phyloP scores from a whole-genome alignment of 2,329 filamentous ascomycete species.

The Penicillium sp. region DNA sequence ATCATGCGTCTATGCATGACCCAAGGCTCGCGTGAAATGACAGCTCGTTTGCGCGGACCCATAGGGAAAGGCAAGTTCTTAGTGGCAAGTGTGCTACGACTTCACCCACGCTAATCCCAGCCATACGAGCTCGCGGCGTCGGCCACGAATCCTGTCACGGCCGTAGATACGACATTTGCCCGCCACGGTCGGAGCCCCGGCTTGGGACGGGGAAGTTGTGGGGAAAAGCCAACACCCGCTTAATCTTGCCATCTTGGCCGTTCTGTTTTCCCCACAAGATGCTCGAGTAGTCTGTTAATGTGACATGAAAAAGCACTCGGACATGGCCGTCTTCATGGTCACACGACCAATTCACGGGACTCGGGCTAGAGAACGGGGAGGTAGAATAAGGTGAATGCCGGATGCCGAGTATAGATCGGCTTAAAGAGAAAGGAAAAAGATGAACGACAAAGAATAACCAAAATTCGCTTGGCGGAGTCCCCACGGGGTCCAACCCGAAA shows the following conservation, averaged over 20 bases:
- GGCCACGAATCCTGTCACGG: conserved; percentile 2
- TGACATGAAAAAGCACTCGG: too few species aligned
- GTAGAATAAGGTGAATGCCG: background rate
- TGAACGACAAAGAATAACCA: too few species aligned
- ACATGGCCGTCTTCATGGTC: conserved; percentile 4
- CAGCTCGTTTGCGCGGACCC: background rate
- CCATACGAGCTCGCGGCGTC: background rate
- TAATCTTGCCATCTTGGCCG: background rate
- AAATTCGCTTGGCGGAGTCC: too few species aligned
- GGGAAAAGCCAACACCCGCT: background rate
- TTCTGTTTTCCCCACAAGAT: background rate
- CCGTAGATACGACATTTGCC: conserved; percentile 9
- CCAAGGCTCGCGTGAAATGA: background rate
- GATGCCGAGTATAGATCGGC: background rate
- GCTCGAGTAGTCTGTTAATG: too few species aligned
- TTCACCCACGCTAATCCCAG: background rate
- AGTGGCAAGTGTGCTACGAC: too few species aligned
- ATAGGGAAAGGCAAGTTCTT: too few species aligned
- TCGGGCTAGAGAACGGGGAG: background rate
- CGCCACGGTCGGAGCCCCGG: background rate
- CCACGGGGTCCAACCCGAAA: background rate
- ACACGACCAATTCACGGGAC: conserved; percentile 9
- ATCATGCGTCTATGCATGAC: background rate
- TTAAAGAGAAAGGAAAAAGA: background rate
- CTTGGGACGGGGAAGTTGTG: background rate